phyloP scores from a whole-genome alignment of 768 basidiomycete genomes.

The Boletus subcaerulescens region DNA sequence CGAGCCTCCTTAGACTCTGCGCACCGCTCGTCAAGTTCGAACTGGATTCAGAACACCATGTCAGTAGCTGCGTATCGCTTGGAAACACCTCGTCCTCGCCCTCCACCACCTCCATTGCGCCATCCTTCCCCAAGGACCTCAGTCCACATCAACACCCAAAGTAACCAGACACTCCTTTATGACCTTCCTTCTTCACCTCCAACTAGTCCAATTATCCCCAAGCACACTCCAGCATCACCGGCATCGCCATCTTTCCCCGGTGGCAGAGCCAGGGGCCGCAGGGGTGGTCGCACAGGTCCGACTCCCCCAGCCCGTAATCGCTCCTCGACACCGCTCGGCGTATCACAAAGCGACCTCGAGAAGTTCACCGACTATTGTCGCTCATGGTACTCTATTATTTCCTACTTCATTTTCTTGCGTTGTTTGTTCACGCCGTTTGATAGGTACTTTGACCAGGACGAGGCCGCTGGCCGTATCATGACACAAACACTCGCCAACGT shows the following conservation, averaged over 20 bases:
- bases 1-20: background rate
- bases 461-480: conserved; percentile 74
- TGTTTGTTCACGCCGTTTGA: conserved; percentile 10
- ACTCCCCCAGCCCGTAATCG: conserved; percentile 59
- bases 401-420: background rate
- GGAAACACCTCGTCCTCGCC: conserved; percentile 59
- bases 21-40: conserved; percentile 23
- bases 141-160: conserved; percentile 40
- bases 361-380: conserved; percentile 74
- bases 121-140: conserved; percentile 47
- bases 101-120: conserved; percentile 56
- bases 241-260: conserved; percentile 54
- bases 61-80: conserved; percentile 62
- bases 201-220: conserved; percentile 45
- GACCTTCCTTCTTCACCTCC: conserved; percentile 70
- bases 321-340: conserved; percentile 67
- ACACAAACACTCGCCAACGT: conserved; percentile 78
- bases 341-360: conserved; percentile 67
- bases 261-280: conserved; percentile 46
- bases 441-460: conserved; percentile 86
- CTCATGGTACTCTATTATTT: conserved; percentile 55
- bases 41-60: conserved; percentile 45
- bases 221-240: conserved; percentile 46
- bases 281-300: conserved; percentile 45
- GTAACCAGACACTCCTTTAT: conserved; percentile 68